Evolutionary conservation across 2,329 filamentous ascomycete species (phyloP), one percentile per base, ranked within the genome.

Genomic region (Macrophomina tecta): DNA sequence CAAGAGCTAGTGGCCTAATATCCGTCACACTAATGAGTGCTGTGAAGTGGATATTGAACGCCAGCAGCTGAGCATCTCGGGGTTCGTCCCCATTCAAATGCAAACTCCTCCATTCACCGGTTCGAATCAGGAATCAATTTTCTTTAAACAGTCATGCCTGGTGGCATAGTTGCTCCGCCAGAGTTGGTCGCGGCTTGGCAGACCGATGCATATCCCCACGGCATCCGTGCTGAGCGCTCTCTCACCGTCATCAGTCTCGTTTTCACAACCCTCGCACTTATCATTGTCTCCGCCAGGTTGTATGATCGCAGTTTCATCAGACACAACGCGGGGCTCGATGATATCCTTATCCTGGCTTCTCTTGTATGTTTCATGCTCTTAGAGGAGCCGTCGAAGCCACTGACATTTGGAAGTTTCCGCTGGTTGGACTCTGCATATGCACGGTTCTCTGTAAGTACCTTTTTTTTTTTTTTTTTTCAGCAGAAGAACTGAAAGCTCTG

Each of bases 131-230:
- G 11, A 38, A 38, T 12, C 7, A 8, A 38, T 12, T 38, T 38
- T 38, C 36, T 38, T 3, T 38, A 12, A 38, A 38, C 7, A 3
- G 11, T 12, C 11, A 66, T 66, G 64, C 53, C 64, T 61, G 64
- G 64, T 36, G 64, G 64, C 40, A 28, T 61, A n/a, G 42, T 60
- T 16, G 55, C 65, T 34, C 65, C 65, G 40, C 32, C 42, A 28
- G 56, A 62, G 11, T 23, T 67, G 16, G n/a, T 63, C 6, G 16
- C n/a, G 4, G n/a, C 34, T 34, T 67, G 65, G 65, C 65, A 62
- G 65, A 63, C 65, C 7, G 65, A 55, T n/a, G n/a, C 46, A 9
- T 67, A 40, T 28, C 56, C 58, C n/a, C 55, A 67, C 48, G 56
- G 56, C n/a, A 45, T 46, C 11, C 55, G 56, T 12, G 51, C 48